phyloP scores from a whole-genome alignment of 306 rosid species.

The Malus sylvestris region DNA sequence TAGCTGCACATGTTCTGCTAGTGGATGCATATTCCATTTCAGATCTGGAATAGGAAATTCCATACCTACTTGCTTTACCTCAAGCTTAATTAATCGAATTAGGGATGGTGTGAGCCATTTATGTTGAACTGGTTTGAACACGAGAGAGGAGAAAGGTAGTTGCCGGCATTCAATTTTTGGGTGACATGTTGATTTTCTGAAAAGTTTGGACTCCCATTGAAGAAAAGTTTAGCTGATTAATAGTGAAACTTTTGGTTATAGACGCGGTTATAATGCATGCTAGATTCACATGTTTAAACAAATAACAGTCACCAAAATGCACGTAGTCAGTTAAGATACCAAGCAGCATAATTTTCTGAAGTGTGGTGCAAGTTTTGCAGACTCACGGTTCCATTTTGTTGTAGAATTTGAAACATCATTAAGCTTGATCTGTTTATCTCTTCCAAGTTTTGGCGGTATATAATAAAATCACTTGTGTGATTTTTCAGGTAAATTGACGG shows the following conservation, averaged over 20 bases:
- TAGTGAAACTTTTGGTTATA: background rate
- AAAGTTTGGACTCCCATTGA: background rate
- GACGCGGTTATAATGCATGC: background rate
- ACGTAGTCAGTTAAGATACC: background rate
- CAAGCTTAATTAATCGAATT: background rate
- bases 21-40: conserved; percentile 3
- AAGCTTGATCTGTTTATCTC: background rate
- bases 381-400: no score
- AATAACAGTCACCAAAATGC: background rate
- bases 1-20: conserved; percentile 26
- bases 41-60: conserved; percentile 4
- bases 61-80: background rate
- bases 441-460: background rate
- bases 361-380: no score
- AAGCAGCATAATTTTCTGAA: background rate
- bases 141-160: background rate
- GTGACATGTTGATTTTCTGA: background rate
- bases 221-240: background rate
- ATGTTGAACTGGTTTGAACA: background rate
- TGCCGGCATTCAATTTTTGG: background rate
- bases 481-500: conserved; percentile 71
- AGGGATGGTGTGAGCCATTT: background rate
- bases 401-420: background rate
- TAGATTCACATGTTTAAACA: background rate
- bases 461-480: background rate